Percentiles rank a stretch among this genome's conserved stretches.
Evolutionary conservation across 768 basidiomycete species (phyloP).

Genomic region (Hericium rajendrae): DNA sequence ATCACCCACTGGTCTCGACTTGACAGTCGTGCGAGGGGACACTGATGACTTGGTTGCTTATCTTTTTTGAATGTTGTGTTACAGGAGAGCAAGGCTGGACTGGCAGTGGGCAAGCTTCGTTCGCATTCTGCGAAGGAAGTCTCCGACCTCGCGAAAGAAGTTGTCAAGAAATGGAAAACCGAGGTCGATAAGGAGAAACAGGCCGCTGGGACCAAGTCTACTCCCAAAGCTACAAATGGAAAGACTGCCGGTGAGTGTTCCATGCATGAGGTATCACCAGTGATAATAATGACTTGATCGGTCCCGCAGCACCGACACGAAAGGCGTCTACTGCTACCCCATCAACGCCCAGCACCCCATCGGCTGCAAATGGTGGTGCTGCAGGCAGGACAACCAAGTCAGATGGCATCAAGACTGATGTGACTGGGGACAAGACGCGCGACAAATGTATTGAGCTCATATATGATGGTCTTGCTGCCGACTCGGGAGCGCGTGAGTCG

Average conservation of each 20-base stretch:
- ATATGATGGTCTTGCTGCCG: constrained; percentile 83
- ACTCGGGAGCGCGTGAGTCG: constrained; percentile 80
- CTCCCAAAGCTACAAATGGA: constrained; percentile 6
- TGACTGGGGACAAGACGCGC: constrained; percentile 62
- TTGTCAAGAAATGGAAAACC: constrained; percentile 87
- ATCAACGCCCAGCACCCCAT: constrained; percentile 3
- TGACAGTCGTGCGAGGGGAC: not conserved
- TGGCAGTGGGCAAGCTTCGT: constrained; percentile 88
- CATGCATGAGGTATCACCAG: not conserved
- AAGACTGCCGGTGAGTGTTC: constrained; percentile 30
- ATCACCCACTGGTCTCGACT: constrained; percentile 5
- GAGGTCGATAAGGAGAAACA: constrained; percentile 61
- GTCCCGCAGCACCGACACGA: constrained; percentile 14
- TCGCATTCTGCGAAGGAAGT: constrained; percentile 64
- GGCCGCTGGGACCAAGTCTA: constrained; percentile 30
- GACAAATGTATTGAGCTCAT: constrained; percentile 85
- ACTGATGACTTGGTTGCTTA: not conserved
- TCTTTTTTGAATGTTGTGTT: not conserved
- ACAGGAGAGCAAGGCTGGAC: constrained; percentile 85
- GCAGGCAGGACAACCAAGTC: constrained; percentile 51
- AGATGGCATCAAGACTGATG: constrained; percentile 55
- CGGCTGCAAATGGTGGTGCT: constrained; percentile 10
- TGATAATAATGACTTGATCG: not conserved
- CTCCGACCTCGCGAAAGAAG: constrained; percentile 76
- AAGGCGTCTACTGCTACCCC: constrained; percentile 16